These are phyloP conservation scores for Leonotis leonurus DNA, from an alignment of 257 asterid species.

Conservation along the genomic window DNA sequence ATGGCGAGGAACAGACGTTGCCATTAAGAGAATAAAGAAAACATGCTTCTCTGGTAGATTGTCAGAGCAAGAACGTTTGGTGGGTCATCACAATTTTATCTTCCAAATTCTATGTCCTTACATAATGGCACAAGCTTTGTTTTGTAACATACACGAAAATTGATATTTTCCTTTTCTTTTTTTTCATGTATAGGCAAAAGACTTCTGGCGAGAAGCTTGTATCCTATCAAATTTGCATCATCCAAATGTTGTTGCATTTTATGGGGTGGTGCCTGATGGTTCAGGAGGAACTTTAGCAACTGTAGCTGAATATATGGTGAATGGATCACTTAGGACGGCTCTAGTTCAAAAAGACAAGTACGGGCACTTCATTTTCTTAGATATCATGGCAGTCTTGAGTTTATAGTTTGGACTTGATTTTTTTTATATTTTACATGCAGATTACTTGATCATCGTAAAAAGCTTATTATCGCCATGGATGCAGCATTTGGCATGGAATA, in stretches of 20 bases:
- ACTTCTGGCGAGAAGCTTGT: slow-evolving; percentile 90
- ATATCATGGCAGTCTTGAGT: neutral
- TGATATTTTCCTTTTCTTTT: neutral
- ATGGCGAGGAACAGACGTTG: slow-evolving; percentile 57
- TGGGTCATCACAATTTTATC: slow-evolving; percentile 13
- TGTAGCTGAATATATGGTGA: slow-evolving; percentile 74
- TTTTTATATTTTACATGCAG: too few relatives aligned
- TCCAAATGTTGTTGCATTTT: slow-evolving; percentile 83
- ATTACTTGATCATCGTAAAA: slow-evolving; percentile 57
- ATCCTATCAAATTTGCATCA: slow-evolving; percentile 81
- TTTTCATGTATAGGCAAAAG: slow-evolving; percentile 59
- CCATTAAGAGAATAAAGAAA: slow-evolving; percentile 46
- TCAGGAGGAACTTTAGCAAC: slow-evolving; percentile 78
- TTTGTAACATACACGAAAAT: slow-evolving; percentile 2
- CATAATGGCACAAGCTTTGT: neutral
- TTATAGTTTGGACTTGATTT: slow-evolving; percentile 14
- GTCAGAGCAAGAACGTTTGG: slow-evolving; percentile 50
- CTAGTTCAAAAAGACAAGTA: slow-evolving; percentile 52
- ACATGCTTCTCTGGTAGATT: slow-evolving; percentile 40
- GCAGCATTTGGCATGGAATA: slow-evolving; percentile 95
- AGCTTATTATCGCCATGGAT: slow-evolving; percentile 59
- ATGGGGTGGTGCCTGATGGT: slow-evolving; percentile 90
- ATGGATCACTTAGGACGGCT: slow-evolving; percentile 63
- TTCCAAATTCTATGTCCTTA: neutral
- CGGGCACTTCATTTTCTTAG: slow-evolving; percentile 10